These are phyloP conservation scores for Cryptococcus sp. DNA, from an alignment of 1,284 basidiomycete genomes.

Conservation along the genomic window DNA sequence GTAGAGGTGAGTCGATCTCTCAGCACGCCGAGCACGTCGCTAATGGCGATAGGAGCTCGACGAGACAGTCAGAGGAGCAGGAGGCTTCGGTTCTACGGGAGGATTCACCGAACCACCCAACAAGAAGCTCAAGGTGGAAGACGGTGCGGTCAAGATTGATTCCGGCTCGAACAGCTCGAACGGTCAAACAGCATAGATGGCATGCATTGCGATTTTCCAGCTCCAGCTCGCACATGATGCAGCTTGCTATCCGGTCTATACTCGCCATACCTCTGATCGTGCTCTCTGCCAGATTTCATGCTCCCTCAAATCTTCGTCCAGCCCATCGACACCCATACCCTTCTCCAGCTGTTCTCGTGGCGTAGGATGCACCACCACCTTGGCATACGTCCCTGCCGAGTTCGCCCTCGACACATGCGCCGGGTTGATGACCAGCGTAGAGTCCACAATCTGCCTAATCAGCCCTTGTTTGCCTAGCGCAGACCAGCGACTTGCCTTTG, in stretches of 20 bases:
- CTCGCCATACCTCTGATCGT: slow-evolving; percentile 44
- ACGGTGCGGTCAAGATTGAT: slow-evolving; percentile 5
- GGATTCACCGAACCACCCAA: slow-evolving; percentile 36
- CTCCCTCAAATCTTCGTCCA: slow-evolving; percentile 25
- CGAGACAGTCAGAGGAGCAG: slow-evolving; percentile 74
- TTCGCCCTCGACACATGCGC: slow-evolving; percentile 36
- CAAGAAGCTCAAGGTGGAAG: slow-evolving; percentile 24
- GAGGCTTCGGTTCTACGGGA: slow-evolving; percentile 94
- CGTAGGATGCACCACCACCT: slow-evolving; percentile 42
- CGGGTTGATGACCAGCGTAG: slow-evolving; percentile 46
- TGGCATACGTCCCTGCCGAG: slow-evolving; percentile 45
- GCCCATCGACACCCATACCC: slow-evolving; percentile 16
- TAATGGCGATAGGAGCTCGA: slow-evolving; percentile 57
- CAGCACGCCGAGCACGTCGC: neutral
- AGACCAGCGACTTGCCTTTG: slow-evolving; percentile 56
- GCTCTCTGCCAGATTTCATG: slow-evolving; percentile 42
- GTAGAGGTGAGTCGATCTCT: slow-evolving; percentile 59
- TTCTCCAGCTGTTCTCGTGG: slow-evolving; percentile 18
- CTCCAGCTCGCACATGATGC: no score
- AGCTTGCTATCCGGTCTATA: slow-evolving; percentile 20
- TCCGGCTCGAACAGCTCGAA: neutral
- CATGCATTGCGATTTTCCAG: no score
- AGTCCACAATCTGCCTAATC: slow-evolving; percentile 43
- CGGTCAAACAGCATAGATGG: neutral
- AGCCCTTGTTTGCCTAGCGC: neutral